Evolutionary conservation across 352 stramenopile species (phyloP), one percentile per base, ranked within the genome.

Genomic region (Phytophthora sansomeana): DNA sequence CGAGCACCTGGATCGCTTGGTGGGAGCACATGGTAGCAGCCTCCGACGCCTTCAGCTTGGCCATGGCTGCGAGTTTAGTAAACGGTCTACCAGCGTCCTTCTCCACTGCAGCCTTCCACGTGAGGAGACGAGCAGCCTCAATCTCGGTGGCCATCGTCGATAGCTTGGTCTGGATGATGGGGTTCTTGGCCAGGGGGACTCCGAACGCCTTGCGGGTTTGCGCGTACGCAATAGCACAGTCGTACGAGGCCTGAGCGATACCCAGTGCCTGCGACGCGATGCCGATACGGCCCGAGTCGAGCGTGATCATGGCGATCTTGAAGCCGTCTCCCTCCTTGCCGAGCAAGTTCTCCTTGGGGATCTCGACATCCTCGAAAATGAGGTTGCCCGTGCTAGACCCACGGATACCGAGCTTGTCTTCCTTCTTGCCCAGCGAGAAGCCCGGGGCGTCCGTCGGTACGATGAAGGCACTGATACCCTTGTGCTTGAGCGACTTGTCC

Each of bases 391-490:
- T 99, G n/a, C 93, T 98, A 21, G 95, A 98, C 19, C 85, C 97
- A 11, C 96, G 83, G 50, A 99, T 99, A n/a, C 97, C 97, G 16
- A 99, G 78, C 69, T 99, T 99, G 70, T 99, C 97, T 74, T 99
- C 97, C 69, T 98, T 98, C 73, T 98, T 98, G 58, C 97, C 97
- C 19, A 99, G 77, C 38, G 91, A 97, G 60, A 99, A 98, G 28
- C 96, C 96, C 6, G 92, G 83, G 24, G 84, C 79, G 70, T 97
- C 80, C 21, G 84, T 97, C 13, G 93, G 91, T 39, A 99, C 95
- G 58, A 99, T 87, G 72, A 99, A 99, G 4, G 97, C 97, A 33
- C 92, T 98, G 67, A 99, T 99, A 35, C 97, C 97, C 78, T 98
- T 98, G 84, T 98, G 91, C 73, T 93, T 97, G 43, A 92, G 78